A percentile compares a stretch with the other conserved stretches of the same genome.
phyloP scores from a whole-genome alignment of 192 early-diverging fungal species.

The Mortierella hygrophila region DNA sequence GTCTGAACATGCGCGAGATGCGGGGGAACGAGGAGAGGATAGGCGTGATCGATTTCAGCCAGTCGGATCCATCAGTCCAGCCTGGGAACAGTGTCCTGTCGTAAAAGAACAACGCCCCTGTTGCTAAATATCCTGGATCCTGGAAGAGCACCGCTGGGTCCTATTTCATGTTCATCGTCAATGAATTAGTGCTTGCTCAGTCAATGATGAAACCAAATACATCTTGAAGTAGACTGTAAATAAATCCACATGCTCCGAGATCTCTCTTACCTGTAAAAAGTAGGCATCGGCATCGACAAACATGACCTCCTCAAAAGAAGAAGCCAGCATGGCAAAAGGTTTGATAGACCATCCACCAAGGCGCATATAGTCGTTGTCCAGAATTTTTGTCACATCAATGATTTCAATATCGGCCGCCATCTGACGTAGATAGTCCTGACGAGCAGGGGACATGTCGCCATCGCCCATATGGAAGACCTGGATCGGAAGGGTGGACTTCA shows the following conservation, averaged over 20 bases:
- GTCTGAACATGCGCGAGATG: slow-evolving; percentile 55
- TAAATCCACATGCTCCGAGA: too few relatives aligned
- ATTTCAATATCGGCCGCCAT: slow-evolving; percentile 53
- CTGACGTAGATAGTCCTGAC: slow-evolving; percentile 47
- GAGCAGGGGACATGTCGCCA: slow-evolving; percentile 48
- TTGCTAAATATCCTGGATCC: slow-evolving; percentile 57
- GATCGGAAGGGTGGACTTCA: slow-evolving; percentile 67
- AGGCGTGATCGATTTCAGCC: slow-evolving; percentile 64
- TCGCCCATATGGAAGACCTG: slow-evolving; percentile 71
- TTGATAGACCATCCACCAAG: slow-evolving; percentile 79
- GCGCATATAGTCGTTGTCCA: slow-evolving; percentile 57
- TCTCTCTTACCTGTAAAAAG: slow-evolving; percentile 63
- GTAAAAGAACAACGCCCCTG: slow-evolving; percentile 71
- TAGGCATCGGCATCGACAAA: slow-evolving; percentile 80
- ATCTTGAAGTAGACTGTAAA: too few relatives aligned
- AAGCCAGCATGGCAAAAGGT: slow-evolving; percentile 74
- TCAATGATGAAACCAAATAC: neutral
- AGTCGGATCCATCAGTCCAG: slow-evolving; percentile 37
- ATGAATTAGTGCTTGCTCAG: neutral
- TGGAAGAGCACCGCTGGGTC: slow-evolving; percentile 67
- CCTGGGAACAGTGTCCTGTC: slow-evolving; percentile 67
- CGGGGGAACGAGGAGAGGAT: slow-evolving; percentile 53
- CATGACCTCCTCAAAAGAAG: slow-evolving; percentile 72
- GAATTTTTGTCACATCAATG: slow-evolving; percentile 51
- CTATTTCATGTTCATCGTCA: neutral